Conservation (phyloP, 2,329 filamentous ascomycete genomes). For the Hymenoscyphus fraxineus region DNA sequence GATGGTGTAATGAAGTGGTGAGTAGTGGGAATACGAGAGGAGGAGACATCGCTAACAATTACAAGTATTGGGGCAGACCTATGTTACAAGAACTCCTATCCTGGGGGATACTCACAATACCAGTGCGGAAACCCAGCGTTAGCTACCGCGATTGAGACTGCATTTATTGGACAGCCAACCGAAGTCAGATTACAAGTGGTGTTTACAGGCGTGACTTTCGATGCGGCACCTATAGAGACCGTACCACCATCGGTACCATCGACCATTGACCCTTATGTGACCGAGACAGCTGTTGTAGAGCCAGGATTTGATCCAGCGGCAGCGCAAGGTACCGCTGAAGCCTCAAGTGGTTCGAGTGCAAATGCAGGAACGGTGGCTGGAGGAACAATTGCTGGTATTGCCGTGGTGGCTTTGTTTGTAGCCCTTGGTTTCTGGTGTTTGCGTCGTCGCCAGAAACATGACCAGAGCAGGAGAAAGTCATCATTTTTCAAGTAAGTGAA, state of each 20-base stretch:
- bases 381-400: constrained; percentile 22
- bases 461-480: constrained; percentile 11
- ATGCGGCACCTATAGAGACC: constrained; percentile 13
- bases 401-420: constrained; percentile 20
- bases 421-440: constrained; percentile 21
- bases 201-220: constrained; percentile 29
- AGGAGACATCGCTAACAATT: background rate
- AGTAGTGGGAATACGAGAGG: constrained; percentile 6
- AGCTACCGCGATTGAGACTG: constrained; percentile 26
- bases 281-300: constrained; percentile 5
- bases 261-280: constrained; percentile 7
- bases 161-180: constrained; percentile 28
- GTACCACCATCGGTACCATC: constrained; percentile 8
- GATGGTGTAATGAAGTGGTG: constrained; percentile 33
- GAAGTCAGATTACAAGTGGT: constrained; percentile 29
- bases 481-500: constrained; percentile 19
- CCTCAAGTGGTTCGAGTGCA: constrained; percentile 10
- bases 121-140: constrained; percentile 27
- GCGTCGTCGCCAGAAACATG: constrained; percentile 15
- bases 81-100: constrained; percentile 31
- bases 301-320: constrained; percentile 8
- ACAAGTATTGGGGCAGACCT: background rate
- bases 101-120: constrained; percentile 30
- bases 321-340: constrained; percentile 7
- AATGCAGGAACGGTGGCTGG: constrained; percentile 24